Conservation (phyloP, 2,329 filamentous ascomycete genomes). For the Pezicula radicicola region DNA sequence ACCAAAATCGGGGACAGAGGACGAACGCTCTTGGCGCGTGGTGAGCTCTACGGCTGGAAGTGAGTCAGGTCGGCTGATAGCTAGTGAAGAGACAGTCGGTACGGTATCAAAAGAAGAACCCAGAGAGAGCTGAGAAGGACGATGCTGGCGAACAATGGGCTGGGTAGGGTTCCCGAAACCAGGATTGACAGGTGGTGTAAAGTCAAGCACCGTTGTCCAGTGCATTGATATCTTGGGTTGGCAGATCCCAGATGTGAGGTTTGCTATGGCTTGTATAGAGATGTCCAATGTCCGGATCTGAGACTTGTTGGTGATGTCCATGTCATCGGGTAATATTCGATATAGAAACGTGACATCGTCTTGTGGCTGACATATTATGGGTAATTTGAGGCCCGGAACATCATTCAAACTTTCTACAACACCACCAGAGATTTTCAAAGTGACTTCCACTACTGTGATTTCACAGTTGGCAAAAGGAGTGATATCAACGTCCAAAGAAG, state of each 20-base stretch:
- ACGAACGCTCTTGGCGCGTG: constrained; percentile 33
- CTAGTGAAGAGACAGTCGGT: constrained; percentile 52
- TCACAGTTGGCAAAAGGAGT: constrained; percentile 67
- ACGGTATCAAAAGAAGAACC: constrained; percentile 48
- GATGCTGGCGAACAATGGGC: constrained; percentile 58
- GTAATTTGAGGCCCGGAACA: constrained; percentile 45
- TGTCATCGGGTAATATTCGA: constrained; percentile 49
- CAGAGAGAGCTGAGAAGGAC: constrained; percentile 63
- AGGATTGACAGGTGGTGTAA: constrained; percentile 62
- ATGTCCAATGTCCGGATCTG: constrained; percentile 54
- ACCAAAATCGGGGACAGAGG: constrained; percentile 57
- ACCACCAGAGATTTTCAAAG: constrained; percentile 55
- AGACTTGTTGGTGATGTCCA: constrained; percentile 37
- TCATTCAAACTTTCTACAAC: constrained; percentile 55
- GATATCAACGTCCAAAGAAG: constrained; percentile 71
- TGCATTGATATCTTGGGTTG: constrained; percentile 60
- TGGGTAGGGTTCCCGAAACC: constrained; percentile 55
- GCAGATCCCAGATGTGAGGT: constrained; percentile 53
- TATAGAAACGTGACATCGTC: constrained; percentile 77
- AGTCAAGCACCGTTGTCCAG: constrained; percentile 69
- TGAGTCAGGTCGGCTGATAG: constrained; percentile 55
- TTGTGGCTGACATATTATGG: constrained; percentile 62
- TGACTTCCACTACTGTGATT: constrained; percentile 57
- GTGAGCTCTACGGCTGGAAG: constrained; percentile 57
- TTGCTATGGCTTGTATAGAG: constrained; percentile 56